Evolutionary conservation across 2,329 filamentous ascomycete genomes (phyloP), one percentile per base, ranked within the genome.

Genomic region (Fusarium floridanum): DNA sequence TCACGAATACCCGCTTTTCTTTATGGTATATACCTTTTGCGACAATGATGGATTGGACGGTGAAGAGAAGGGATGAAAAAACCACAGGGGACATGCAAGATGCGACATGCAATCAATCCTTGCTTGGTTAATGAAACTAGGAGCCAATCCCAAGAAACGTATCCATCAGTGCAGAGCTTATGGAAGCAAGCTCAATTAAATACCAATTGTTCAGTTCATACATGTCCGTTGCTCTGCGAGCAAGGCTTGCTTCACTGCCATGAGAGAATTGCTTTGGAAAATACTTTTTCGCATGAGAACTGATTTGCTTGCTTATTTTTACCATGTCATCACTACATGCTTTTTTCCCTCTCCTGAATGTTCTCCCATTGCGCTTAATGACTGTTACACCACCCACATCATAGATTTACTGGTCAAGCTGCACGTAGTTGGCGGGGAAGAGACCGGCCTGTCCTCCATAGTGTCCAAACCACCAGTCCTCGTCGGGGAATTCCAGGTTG

Each of bases 391-490:
- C 57, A 4, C 41, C 41, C 20, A 45, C 22, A 11, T 20, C 32
- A 48, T 8, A 43, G 48, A 43, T 63, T 64, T 73, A 75, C 70
- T 76, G 64, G 77, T 90, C 84, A 64, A 92, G 83, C 81, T 91
- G 85, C 73, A 93, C 91, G 77, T 93, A 93, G 82, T 93, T 93
- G 80, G 91, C 89, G 14, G 91, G 91, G 90, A 99, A 99, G 55
- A 99, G 88, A 71, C 97, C 97, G 34, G 90, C 89, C 67, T 92
- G 89, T 61, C 95, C 95, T 29, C 91, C 88, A 83, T 93, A 97
- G 79, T 94, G 91, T 68, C 97, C 97, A 78, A 96, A 93, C 97
- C 97, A 99, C 97, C 97, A 99, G 81, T 99, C 97, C 76, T 98
- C 96, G 79, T 98, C 97, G 3, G 97, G 97, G 84, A 98, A 98